A percentile compares a stretch with the other conserved stretches of the same genome.
Evolutionary conservation across 257 asterid genomes (phyloP).

Genomic region (Capsicum baccatum): DNA sequence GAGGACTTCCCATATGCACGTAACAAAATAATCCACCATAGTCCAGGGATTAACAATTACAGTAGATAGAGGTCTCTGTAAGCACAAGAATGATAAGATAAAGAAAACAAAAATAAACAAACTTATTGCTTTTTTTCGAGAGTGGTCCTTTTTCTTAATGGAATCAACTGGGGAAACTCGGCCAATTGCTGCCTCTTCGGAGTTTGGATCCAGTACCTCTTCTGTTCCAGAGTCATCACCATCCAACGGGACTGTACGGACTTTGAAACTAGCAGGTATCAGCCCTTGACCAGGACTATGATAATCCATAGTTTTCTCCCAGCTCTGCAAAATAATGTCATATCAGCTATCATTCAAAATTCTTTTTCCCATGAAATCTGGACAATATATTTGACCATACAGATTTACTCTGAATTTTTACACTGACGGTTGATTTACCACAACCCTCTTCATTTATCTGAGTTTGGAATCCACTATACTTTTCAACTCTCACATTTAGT

Average conservation of each 20-base stretch:
- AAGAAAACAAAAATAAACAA: conserved; percentile 10
- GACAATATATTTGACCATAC: not conserved
- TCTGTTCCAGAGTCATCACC: conserved; percentile 64
- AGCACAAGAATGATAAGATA: conserved; percentile 18
- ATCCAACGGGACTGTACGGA: conserved; percentile 67
- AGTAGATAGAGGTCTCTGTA: conserved; percentile 21
- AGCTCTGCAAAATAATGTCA: conserved; percentile 52
- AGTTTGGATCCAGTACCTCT: conserved; percentile 78
- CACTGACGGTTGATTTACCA: too few species aligned
- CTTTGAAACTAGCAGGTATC: conserved; percentile 87
- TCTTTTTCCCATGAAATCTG: too few species aligned
- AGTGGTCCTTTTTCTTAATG: conserved; percentile 43
- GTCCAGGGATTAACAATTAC: conserved; percentile 49
- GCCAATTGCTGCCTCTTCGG: conserved; percentile 86
- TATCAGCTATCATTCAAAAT: not conserved
- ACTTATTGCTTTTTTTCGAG: conserved; percentile 21
- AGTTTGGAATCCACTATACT: too few species aligned
- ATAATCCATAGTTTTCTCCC: conserved; percentile 86
- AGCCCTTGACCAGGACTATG: conserved; percentile 89
- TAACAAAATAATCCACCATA: conserved; percentile 82
- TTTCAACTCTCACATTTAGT: too few species aligned
- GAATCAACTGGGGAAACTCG: conserved; percentile 88
- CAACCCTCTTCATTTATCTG: too few species aligned
- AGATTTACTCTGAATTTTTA: not conserved
- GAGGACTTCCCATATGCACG: conserved; percentile 84